These are phyloP conservation scores for Saccharum spontaneum DNA, from an alignment of 176 grass and related monocot genomes.

Conservation along the genomic window DNA sequence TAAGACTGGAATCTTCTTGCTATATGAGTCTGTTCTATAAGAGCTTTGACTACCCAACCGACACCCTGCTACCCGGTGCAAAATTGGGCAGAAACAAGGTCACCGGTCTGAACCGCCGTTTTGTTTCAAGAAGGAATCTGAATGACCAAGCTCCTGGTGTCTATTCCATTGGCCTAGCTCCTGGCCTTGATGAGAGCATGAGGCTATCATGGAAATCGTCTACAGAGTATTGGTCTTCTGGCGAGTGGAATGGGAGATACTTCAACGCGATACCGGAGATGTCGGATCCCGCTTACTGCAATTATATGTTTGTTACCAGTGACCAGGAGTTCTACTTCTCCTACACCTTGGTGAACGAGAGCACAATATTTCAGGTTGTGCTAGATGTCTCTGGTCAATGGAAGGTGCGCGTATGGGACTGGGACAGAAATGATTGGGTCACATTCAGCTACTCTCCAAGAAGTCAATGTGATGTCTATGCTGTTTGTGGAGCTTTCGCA, in stretches of 20 bases:
- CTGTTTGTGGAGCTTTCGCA: conserved; percentile 53
- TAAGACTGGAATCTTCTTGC: no score
- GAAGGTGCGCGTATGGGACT: conserved; percentile 20
- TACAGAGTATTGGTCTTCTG: conserved; percentile 27
- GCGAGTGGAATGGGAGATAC: conserved; percentile 49
- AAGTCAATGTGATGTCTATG: conserved; percentile 50
- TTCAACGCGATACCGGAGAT: conserved; percentile 42
- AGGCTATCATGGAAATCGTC: conserved; percentile 13
- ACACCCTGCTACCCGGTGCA: neutral
- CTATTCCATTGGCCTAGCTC: no score
- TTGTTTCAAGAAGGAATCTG: neutral
- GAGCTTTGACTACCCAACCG: neutral
- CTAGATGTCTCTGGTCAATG: conserved; percentile 44
- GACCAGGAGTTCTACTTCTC: conserved; percentile 26
- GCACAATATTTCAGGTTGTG: neutral
- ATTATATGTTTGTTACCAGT: conserved; percentile 30
- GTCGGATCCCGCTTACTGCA: neutral
- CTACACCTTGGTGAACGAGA: conserved; percentile 19
- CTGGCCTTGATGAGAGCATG: neutral
- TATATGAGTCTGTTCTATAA: no score
- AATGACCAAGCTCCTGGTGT: neutral
- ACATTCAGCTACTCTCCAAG: conserved; percentile 8
- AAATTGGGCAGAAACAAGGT: neutral
- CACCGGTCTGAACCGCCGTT: neutral
- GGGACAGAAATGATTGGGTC: conserved; percentile 37